Conservation (phyloP, 805 yeast species). For the Wickerhamomyces xylosicus region DNA sequence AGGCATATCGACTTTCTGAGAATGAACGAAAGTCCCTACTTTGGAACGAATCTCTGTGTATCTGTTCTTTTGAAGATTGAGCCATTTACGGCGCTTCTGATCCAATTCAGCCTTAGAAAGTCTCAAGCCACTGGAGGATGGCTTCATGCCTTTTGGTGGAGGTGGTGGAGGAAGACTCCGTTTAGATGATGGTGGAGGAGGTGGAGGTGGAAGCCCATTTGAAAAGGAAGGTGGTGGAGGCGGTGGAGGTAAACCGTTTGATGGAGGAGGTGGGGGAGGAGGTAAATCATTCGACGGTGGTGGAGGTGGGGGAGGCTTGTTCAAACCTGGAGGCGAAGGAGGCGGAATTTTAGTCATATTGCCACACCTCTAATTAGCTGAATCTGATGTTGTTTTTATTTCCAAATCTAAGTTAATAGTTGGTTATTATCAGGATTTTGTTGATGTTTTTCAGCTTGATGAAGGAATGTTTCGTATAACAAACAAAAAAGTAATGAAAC, state of each 20-base stretch:
- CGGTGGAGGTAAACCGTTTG: slow-evolving; percentile 7
- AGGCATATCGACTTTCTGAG: slow-evolving; percentile 75
- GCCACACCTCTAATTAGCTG: neutral
- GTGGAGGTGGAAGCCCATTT: slow-evolving; percentile 15
- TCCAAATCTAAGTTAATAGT: neutral
- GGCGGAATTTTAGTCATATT: slow-evolving; percentile 11
- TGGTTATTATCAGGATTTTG: too few species aligned
- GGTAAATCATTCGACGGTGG: slow-evolving; percentile 24
- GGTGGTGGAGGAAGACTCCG: slow-evolving; percentile 21
- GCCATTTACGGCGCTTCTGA: slow-evolving; percentile 47
- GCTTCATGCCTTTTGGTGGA: slow-evolving; percentile 20
- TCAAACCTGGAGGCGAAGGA: slow-evolving; percentile 19
- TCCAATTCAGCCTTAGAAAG: slow-evolving; percentile 24
- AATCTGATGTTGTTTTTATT: neutral
- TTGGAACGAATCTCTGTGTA: slow-evolving; percentile 27
- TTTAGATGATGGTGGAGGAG: slow-evolving; percentile 24
- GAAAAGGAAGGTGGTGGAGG: slow-evolving; percentile 21
- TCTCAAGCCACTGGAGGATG: slow-evolving; percentile 10
- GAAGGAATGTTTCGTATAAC: too few species aligned
- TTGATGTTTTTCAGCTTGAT: too few species aligned
- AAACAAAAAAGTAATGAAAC: too few species aligned
- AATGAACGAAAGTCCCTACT: slow-evolving; percentile 38
- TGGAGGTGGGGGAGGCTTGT: slow-evolving; percentile 15
- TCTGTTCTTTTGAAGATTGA: slow-evolving; percentile 47
- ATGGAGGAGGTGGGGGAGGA: slow-evolving; percentile 19